A percentile compares a stretch with the other conserved stretches of the same genome.
These are phyloP conservation scores for Nadsonia fulvescens DNA, from an alignment of 805 yeast genomes.

Conservation along the genomic window DNA sequence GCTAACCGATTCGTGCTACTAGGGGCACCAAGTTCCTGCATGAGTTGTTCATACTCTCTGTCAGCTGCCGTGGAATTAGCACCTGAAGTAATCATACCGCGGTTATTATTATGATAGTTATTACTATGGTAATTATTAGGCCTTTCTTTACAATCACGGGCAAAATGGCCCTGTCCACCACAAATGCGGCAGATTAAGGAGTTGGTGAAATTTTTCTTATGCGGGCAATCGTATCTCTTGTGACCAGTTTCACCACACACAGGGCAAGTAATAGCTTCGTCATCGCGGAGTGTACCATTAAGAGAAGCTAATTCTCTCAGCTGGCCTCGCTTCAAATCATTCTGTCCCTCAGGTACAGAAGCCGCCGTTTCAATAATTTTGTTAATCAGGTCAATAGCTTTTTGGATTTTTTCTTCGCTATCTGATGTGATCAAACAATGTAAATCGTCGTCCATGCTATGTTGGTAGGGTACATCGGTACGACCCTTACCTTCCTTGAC, in stretches of 20 bases:
- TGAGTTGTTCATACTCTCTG: constrained; percentile 31
- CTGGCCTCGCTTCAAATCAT: constrained; percentile 79
- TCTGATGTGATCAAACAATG: constrained; percentile 83
- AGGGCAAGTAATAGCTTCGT: constrained; percentile 43
- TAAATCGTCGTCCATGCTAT: constrained; percentile 58
- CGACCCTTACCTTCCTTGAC: constrained; percentile 75
- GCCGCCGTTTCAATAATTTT: constrained; percentile 70
- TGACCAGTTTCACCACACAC: constrained; percentile 54
- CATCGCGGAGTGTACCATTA: constrained; percentile 87
- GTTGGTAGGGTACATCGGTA: constrained; percentile 26
- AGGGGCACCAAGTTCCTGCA: constrained; percentile 28
- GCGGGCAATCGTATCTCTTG: constrained; percentile 45
- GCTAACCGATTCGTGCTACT: constrained; percentile 1
- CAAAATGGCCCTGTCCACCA: constrained; percentile 72
- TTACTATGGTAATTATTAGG: constrained; percentile 5
- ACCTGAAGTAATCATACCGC: constrained; percentile 3
- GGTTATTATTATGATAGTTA: constrained; percentile 2
- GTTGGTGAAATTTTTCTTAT: constrained; percentile 28
- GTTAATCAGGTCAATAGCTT: constrained; percentile 58
- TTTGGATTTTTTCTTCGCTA: constrained; percentile 52
- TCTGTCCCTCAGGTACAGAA: constrained; percentile 80
- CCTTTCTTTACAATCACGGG: constrained; percentile 59
- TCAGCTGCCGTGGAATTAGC: constrained; percentile 20
- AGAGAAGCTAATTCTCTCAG: constrained; percentile 79
- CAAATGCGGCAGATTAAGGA: constrained; percentile 57